A percentile compares a stretch with the other conserved stretches of the same genome.
Conservation (phyloP, 805 yeast genomes). For the Spathaspora gorwiae region DNA sequence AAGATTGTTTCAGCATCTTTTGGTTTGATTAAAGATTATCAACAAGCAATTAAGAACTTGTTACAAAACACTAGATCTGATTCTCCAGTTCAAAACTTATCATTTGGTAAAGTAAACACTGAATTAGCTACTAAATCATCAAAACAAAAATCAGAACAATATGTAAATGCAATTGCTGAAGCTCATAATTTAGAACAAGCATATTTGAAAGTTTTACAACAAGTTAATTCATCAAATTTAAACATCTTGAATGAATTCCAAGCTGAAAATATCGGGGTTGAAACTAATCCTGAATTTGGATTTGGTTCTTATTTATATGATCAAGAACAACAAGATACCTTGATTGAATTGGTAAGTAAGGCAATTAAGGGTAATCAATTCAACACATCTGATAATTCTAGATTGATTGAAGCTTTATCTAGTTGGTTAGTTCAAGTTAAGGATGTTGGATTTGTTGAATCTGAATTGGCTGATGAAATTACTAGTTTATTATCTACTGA, state of each 20-base stretch:
- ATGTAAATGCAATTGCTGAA: constrained; percentile 36
- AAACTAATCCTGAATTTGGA: constrained; percentile 78
- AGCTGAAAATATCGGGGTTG: constrained; percentile 38
- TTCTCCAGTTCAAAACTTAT: constrained; percentile 58
- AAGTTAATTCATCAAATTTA: constrained; percentile 55
- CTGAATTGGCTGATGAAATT: constrained; percentile 23
- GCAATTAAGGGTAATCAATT: constrained; percentile 44
- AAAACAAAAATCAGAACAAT: constrained; percentile 15
- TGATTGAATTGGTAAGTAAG: constrained; percentile 42
- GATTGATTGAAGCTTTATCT: constrained; percentile 54
- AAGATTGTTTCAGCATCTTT: constrained; percentile 53
- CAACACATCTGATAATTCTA: constrained; percentile 39
- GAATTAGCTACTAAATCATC: constrained; percentile 25
- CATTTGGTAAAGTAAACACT: constrained; percentile 46
- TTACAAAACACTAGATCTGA: constrained; percentile 48
- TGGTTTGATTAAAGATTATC: constrained; percentile 42
- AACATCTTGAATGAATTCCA: constrained; percentile 58
- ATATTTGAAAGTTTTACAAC: constrained; percentile 69
- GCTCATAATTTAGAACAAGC: constrained; percentile 64
- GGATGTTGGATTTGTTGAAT: constrained; percentile 23
- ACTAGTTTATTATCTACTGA: constrained; percentile 37
- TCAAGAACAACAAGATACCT: constrained; percentile 46
- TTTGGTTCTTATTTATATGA: constrained; percentile 67
- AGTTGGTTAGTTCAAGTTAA: constrained; percentile 62
- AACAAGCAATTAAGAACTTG: constrained; percentile 44